Base-by-base conservation (phyloP, 2,329 filamentous ascomycete genomes). In the Diaporthe ilicicola region DNA sequence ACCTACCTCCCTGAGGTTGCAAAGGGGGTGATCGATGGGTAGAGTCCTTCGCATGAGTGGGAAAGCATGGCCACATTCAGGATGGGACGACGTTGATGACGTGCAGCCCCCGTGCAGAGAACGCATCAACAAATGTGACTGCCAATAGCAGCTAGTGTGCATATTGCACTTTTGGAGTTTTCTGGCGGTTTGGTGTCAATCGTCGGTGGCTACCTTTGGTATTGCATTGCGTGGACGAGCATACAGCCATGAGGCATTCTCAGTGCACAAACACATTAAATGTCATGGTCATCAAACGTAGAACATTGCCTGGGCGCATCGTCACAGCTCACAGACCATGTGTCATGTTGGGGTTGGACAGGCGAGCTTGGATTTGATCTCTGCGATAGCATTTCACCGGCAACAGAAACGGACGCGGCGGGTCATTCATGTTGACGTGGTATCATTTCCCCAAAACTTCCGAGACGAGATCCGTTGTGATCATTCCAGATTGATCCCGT, bases 1-100 rank as follows among this genome's bases (percentile, higher is more conserved):
- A 91, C 24, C 34, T 10, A 91, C 24, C 34, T 10, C 19, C 10
- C 4, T 2, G 29, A 10, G 27, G 19, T 17, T 24, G 42, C n/a
- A 19, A 19, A 24, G 22, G 29, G 12, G 34, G 15, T 37, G 12
- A 22, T 44, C 4, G 59, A 34, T 9, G 12, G 7, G 29, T 8
- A 13, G 4, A 3, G 1, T 7, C 19, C 13, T 27, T 15, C 24
- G 27, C 44, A 8, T 9, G 5, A 3, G 37, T 12, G 8, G 34
- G 27, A 8, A 29, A 10, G n/a, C n/a, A n/a, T n/a, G n/a, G n/a
- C n/a, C n/a, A n/a, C n/a, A n/a, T n/a, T n/a, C n/a, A n/a, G n/a
- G n/a, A n/a, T n/a, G n/a, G n/a, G n/a, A n/a, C n/a, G n/a, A n/a
- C n/a, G n/a, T n/a, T n/a, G n/a, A n/a, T n/a, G n/a, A n/a, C n/a